These are phyloP conservation scores for Nigrograna mackinnonii DNA, from an alignment of 2,329 filamentous ascomycete species.

Conservation along the genomic window DNA sequence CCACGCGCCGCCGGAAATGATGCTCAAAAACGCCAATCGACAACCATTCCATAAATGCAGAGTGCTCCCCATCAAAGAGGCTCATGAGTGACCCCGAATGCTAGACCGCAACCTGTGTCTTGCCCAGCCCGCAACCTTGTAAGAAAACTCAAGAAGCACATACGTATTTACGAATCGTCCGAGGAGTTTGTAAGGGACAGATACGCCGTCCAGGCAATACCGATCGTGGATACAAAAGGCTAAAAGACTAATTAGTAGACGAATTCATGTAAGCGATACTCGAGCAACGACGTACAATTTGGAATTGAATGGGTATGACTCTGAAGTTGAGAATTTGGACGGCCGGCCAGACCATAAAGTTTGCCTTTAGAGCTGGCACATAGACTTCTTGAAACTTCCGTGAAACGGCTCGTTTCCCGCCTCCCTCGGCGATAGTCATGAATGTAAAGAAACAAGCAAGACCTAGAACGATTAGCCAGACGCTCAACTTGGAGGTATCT, in stretches of 20 bases:
- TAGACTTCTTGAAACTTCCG: slow-evolving; percentile 94
- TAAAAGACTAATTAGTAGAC: slow-evolving; percentile 39
- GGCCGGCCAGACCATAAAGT: slow-evolving; percentile 91
- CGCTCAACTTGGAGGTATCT: neutral
- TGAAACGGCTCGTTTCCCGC: slow-evolving; percentile 75
- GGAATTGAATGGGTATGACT: slow-evolving; percentile 91
- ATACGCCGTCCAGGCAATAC: slow-evolving; percentile 98
- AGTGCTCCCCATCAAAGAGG: slow-evolving; percentile 19
- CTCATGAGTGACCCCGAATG: slow-evolving; percentile 15
- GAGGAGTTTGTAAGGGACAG: slow-evolving; percentile 88
- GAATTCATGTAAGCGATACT: neutral
- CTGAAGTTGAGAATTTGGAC: slow-evolving; percentile 98
- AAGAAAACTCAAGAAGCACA: neutral
- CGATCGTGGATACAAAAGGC: slow-evolving; percentile 94
- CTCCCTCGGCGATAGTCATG: slow-evolving; percentile 95
- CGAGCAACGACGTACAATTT: slow-evolving; percentile 70
- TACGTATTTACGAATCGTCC: slow-evolving; percentile 60
- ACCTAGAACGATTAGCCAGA: slow-evolving; percentile 50
- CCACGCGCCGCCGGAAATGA: slow-evolving; percentile 17
- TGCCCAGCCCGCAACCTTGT: no score
- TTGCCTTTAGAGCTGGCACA: slow-evolving; percentile 90
- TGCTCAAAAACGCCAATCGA: slow-evolving; percentile 22
- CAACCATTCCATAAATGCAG: slow-evolving; percentile 16
- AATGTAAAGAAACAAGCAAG: slow-evolving; percentile 89
- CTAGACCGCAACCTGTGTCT: slow-evolving; percentile 18